A percentile compares a stretch with the other conserved stretches of the same genome.
phyloP scores from a whole-genome alignment of 768 basidiomycete genomes.

The Rhodotorula graminis region DNA sequence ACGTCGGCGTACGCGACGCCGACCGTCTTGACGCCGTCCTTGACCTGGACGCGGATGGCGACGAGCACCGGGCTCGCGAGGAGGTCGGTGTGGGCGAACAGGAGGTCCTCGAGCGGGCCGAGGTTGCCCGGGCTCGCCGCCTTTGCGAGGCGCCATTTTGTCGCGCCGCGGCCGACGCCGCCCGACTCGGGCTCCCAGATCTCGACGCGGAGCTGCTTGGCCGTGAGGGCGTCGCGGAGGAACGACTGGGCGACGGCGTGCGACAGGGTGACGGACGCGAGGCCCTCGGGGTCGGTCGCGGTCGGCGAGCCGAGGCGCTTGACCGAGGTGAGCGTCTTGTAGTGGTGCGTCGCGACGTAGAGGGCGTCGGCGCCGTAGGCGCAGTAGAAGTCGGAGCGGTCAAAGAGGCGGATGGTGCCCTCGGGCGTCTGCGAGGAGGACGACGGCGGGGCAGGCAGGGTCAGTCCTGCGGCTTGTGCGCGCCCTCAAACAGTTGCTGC shows the following conservation, averaged over 20 bases:
- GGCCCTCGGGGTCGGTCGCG: constrained; percentile 43
- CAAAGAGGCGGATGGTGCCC: constrained; percentile 83
- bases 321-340: constrained; percentile 77
- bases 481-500: not conserved
- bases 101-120: constrained; percentile 66
- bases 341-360: constrained; percentile 62
- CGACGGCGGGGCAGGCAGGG: too few relatives aligned
- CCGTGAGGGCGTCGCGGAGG: constrained; percentile 81
- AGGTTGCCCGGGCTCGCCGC: constrained; percentile 77
- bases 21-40: constrained; percentile 62
- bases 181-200: constrained; percentile 69
- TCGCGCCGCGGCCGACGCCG: constrained; percentile 61
- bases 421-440: constrained; percentile 45
- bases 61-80: constrained; percentile 79
- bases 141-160: constrained; percentile 72
- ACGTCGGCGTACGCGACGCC: constrained; percentile 92
- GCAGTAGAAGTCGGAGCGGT: constrained; percentile 74
- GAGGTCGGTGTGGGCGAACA: constrained; percentile 77
- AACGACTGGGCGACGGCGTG: constrained; percentile 70
- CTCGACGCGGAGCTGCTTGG: constrained; percentile 83
- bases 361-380: constrained; percentile 81
- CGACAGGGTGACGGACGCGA: constrained; percentile 69
- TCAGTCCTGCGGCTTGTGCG: not conserved
- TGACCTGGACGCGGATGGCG: constrained; percentile 68
- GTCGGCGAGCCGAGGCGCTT: constrained; percentile 67